Evolutionary conservation across 2,329 filamentous ascomycete genomes (phyloP), one percentile per base, ranked within the genome.

Genomic region (Fusarium sp.): DNA sequence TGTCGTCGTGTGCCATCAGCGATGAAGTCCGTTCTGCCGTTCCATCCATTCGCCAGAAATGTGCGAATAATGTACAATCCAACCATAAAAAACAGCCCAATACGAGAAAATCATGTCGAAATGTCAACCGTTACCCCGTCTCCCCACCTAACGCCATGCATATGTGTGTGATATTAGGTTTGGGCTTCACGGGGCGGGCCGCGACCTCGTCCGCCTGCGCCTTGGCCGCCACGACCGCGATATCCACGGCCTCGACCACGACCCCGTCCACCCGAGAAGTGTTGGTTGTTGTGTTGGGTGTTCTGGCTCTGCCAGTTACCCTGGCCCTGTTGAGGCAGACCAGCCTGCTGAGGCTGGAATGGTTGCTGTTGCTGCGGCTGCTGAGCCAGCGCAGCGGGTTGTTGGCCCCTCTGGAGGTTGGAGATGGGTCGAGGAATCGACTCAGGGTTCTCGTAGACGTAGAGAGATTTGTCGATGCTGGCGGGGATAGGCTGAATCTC

Each of bases 401-500:
- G 68, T 33, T 75, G 66, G 64, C 73, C 68, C 62, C 74, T 69
- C 69, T 78, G 68, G 67, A 86, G 81, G 69, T 83, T 87, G 50
- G 86, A 86, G 70, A 88, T 83, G 10, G 96, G 96, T 33, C 94
- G 90, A 55, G 96, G 96, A 74, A 99, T 98, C 62, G 87, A 95
- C 76, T 99, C 95, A 1, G 96, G 96, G 68, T 94, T 92, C 69
- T 99, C 96, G 80, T 99, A 99, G 56, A 99, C 96, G 79, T 99
- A 99, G 36, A 99, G 89, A 70, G 92, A 96, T 87, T 97, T 98
- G 84, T 99, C 96, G 71, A 99, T 99, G 73, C 89, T 91, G 57
- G 89, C 87, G 16, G 96, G 96, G 75, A 99, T 99, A n/a, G 96
- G 90, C 77, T 96, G 92, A 67, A 99, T 99, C 81, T 99, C 96